Conservation (phyloP, 148 eudicot species). For the Limonium bicolor region DNA sequence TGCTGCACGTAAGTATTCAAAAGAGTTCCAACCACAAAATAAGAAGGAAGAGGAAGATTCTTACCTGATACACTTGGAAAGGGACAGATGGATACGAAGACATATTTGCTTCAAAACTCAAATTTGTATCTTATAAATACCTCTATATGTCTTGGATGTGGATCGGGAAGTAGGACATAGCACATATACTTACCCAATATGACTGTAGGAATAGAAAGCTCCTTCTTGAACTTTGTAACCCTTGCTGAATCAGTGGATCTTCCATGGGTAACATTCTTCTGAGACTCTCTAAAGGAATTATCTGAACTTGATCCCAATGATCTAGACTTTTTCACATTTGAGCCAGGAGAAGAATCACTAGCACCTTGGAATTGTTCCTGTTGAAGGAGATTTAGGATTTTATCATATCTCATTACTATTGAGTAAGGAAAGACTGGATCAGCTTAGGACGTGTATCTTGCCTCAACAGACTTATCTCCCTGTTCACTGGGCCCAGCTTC, state of each 20-base stretch:
- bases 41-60: too few relatives aligned
- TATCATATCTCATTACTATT: neutral
- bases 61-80: too few relatives aligned
- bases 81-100: too few relatives aligned
- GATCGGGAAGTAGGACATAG: too few relatives aligned
- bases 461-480: slow-evolving; percentile 43
- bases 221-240: slow-evolving; percentile 74
- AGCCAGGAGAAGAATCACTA: slow-evolving; percentile 16
- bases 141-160: too few relatives aligned
- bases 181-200: slow-evolving; percentile 40
- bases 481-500: slow-evolving; percentile 42
- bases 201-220: slow-evolving; percentile 56
- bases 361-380: slow-evolving; percentile 39
- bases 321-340: slow-evolving; percentile 28
- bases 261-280: slow-evolving; percentile 43
- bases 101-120: too few relatives aligned
- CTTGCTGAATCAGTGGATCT: slow-evolving; percentile 93
- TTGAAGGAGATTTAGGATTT: slow-evolving; percentile 4
- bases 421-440: neutral
- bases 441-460: slow-evolving; percentile 9
- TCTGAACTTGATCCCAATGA: slow-evolving; percentile 23
- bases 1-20: too few relatives aligned
- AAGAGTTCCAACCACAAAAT: too few relatives aligned
- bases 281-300: slow-evolving; percentile 35
- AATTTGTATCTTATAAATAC: too few relatives aligned